phyloP scores from a whole-genome alignment of 2,329 filamentous ascomycete genomes.

The Cyphellophora europaea region DNA sequence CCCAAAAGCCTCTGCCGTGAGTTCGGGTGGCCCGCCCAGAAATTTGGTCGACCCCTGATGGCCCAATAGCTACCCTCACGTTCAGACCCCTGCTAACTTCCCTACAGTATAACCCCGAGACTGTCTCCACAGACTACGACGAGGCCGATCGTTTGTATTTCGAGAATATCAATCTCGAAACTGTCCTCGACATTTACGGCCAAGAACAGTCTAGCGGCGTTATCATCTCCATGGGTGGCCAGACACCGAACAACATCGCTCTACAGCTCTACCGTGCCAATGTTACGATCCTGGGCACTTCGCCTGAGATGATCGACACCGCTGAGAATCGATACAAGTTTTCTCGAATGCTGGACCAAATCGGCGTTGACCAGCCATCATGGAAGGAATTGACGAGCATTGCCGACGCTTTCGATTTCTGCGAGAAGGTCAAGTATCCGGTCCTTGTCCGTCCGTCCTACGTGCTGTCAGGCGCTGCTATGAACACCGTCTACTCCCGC shows the following conservation, averaged over 20 bases:
- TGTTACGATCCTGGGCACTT: conserved; percentile 88
- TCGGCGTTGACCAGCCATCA: conserved; percentile 87
- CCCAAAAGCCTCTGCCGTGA: too few relatives aligned
- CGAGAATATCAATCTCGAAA: conserved; percentile 87
- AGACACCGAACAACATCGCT: conserved; percentile 96
- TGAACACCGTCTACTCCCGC: conserved; percentile 98
- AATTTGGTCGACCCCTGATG: too few relatives aligned
- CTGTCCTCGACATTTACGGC: conserved; percentile 86
- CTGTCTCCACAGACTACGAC: conserved; percentile 82
- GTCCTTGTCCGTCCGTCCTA: conserved; percentile 94
- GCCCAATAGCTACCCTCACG: too few relatives aligned
- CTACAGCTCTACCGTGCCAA: conserved; percentile 79
- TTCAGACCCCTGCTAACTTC: too few relatives aligned
- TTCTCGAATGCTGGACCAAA: conserved; percentile 92
- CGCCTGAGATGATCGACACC: conserved; percentile 96
- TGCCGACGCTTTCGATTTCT: conserved; percentile 80
- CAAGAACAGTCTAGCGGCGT: conserved; percentile 76
- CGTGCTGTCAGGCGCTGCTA: conserved; percentile 90
- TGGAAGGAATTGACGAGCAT: conserved; percentile 98
- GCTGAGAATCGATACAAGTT: conserved; percentile 99
- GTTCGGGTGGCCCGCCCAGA: too few relatives aligned
- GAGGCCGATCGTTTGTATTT: conserved; percentile 94
- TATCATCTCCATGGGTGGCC: conserved; percentile 90
- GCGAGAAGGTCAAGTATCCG: conserved; percentile 79
- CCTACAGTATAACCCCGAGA: conserved; percentile 91